These are phyloP conservation scores for Trichoderma guizhouense DNA, from an alignment of 2,329 filamentous ascomycete genomes.

Conservation along the genomic window DNA sequence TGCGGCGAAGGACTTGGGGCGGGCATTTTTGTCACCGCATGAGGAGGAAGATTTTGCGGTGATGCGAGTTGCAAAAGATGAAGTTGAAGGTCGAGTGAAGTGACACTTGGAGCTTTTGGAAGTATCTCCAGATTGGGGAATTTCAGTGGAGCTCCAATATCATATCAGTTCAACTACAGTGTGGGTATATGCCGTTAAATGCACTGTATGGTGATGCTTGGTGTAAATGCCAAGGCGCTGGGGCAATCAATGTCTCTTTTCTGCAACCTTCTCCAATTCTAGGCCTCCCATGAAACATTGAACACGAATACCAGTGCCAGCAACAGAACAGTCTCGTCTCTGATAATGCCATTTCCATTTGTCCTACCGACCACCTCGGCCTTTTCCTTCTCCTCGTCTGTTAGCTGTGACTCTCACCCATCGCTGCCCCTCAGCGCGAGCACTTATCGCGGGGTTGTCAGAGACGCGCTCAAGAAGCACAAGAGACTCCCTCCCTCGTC, in stretches of 20 bases:
- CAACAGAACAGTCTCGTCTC: no score
- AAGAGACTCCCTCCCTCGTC: conserved; percentile 75
- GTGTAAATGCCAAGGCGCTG: conserved; percentile 14
- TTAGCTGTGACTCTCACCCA: conserved; percentile 79
- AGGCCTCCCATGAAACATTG: background rate
- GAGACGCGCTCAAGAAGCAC: conserved; percentile 81
- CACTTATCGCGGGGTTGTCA: conserved; percentile 77
- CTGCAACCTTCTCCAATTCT: background rate
- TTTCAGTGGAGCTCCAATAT: conserved; percentile 22
- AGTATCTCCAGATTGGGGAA: conserved; percentile 17
- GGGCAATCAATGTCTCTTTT: background rate
- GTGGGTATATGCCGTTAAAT: background rate
- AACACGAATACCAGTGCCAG: background rate
- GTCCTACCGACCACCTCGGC: conserved; percentile 84
- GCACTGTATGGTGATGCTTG: conserved; percentile 27
- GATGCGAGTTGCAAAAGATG: background rate
- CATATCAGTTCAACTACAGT: background rate
- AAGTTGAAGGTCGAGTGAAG: background rate
- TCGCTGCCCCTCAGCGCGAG: conserved; percentile 81
- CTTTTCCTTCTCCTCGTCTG: conserved; percentile 74
- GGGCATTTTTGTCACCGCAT: conserved; percentile 32
- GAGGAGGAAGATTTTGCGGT: background rate
- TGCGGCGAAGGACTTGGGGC: conserved; percentile 56
- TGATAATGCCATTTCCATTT: conserved; percentile 83
- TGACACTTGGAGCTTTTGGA: conserved; percentile 16